Percentiles rank a stretch among this genome's conserved stretches.
These are phyloP conservation scores for Trichosporon asahii DNA, from an alignment of 1,284 basidiomycete species.

Conservation along the genomic window DNA sequence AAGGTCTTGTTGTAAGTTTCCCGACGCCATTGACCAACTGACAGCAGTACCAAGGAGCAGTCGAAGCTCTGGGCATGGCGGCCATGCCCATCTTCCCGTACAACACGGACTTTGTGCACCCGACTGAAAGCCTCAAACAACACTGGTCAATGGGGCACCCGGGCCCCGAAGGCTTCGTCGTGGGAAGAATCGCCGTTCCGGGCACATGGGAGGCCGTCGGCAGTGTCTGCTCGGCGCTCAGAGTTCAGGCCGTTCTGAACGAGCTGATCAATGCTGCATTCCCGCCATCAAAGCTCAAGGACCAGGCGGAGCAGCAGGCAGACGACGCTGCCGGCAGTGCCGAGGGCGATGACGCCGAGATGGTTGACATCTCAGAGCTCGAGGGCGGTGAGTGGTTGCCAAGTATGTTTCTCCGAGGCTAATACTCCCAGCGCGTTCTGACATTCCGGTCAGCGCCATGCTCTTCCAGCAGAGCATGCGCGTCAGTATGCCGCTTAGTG, in stretches of 20 bases:
- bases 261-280: constrained; percentile 25
- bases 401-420: not conserved
- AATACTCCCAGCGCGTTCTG: constrained; percentile 10
- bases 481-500: constrained; percentile 3
- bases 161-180: constrained; percentile 39
- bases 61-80: not conserved
- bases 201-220: constrained; percentile 18
- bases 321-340: not conserved
- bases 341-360: constrained; percentile 14
- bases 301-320: not conserved
- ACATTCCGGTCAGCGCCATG: constrained; percentile 18
- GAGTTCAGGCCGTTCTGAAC: constrained; percentile 36
- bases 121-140: constrained; percentile 26
- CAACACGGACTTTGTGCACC: constrained; percentile 31
- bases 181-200: constrained; percentile 36
- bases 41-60: constrained; percentile 15
- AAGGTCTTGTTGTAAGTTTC: constrained; percentile 37
- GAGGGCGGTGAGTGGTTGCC: constrained; percentile 12
- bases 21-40: too few species aligned
- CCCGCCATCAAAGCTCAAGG: not conserved
- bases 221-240: constrained; percentile 25
- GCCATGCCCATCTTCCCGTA: constrained; percentile 32
- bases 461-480: constrained; percentile 16
- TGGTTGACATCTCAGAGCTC: constrained; percentile 13
- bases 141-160: constrained; percentile 39